Evolutionary conservation across 768 basidiomycete genomes (phyloP), one percentile per base, ranked within the genome.

Genomic region (Trametes elegans): DNA sequence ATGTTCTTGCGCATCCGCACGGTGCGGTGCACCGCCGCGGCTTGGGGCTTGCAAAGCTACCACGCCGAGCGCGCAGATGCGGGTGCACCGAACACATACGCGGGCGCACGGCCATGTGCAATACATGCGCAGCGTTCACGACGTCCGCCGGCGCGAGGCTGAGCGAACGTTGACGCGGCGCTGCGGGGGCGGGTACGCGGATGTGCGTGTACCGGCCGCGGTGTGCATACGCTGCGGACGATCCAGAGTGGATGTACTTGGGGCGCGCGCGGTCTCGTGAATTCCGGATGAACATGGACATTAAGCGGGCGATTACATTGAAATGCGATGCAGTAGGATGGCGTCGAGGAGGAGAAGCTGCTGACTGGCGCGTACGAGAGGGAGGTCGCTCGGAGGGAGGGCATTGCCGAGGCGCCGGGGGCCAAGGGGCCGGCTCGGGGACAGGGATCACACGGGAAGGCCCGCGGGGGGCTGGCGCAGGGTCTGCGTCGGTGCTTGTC

Each of bases 381-480:
- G 47, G 49, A 31, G 10, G 31, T 41, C 21, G 13, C 38, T 52
- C 50, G 50, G 50, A 52, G 31, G 40, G 31, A 31, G 50, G 50
- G 23, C 41, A 40, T 18, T 43, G 50, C 50, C 50, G 50, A 43
- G 41, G 41, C 50, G 50, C 50, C 41, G 40, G 34, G 19, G 28
- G 16, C 41, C 41, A 43, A 18, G 32, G 14, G 10, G 40, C 31
- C 50, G 50, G 49, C 24, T 52, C 40, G 50, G 41, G 26, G 28
- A 27, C n/a, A n/a, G n/a, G n/a, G n/a, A n/a, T n/a, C n/a, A n/a
- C n/a, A n/a, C n/a, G n/a, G n/a, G n/a, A n/a, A n/a, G n/a, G 13
- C 36, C 10, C 18, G 11, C 24, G 36, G 48, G 36, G 21, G 18
- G 18, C 40, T 29, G 41, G 50, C 31, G 7, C 21, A n/a, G 32